Evolutionary conservation across 176 grass and related monocot species (phyloP).

Genomic region (Carex parvula): DNA sequence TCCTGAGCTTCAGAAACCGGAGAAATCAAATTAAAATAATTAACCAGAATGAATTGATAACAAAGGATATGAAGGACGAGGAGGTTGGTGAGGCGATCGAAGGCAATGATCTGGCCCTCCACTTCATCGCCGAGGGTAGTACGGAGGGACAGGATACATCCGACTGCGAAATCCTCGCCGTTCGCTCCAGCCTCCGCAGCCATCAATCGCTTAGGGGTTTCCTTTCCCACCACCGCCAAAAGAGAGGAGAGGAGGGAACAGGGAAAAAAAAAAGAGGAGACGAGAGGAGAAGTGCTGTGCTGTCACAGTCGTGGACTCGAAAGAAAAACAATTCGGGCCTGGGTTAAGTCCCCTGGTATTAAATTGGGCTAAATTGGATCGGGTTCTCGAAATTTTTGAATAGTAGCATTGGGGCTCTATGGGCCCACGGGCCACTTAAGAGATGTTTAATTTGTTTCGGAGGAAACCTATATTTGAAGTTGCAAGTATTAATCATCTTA

Average conservation of each 20-base stretch:
- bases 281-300: background rate
- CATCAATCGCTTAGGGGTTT: background rate
- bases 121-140: constrained; percentile 79
- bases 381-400: background rate
- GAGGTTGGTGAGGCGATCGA: constrained; percentile 81
- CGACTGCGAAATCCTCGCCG: constrained; percentile 81
- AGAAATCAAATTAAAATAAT: background rate
- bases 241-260: background rate
- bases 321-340: constrained; percentile 16
- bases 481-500: no score
- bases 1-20: background rate
- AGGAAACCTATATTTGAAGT: no score
- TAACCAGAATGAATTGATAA: background rate
- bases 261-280: background rate
- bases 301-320: background rate
- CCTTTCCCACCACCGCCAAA: background rate
- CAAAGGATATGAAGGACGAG: constrained; percentile 97
- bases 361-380: background rate
- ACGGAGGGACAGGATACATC: constrained; percentile 62
- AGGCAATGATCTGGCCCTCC: constrained; percentile 89
- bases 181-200: constrained; percentile 34
- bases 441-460: no score
- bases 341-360: background rate
- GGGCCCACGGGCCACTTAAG: background rate
- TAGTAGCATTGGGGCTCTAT: background rate